A percentile compares a stretch with the other conserved stretches of the same genome.
phyloP scores from a whole-genome alignment of 116 monocot species.

The Zostera marina region DNA sequence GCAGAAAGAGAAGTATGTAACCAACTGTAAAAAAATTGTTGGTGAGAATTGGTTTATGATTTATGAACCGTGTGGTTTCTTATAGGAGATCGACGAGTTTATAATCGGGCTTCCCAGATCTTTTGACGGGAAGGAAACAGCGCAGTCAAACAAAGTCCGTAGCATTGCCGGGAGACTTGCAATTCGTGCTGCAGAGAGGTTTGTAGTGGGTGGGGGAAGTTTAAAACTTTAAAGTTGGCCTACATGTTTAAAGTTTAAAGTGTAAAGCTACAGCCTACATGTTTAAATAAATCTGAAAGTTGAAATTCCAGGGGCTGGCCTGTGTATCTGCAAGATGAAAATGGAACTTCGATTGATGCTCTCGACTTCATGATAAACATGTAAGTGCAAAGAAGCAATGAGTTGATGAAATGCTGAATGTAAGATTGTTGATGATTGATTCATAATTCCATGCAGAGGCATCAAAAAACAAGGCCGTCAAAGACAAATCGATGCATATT shows the following conservation, averaged over 20 bases:
- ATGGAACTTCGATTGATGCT: conserved; percentile 64
- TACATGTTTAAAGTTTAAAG: too few relatives aligned
- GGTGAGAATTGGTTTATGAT: background rate
- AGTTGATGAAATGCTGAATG: too few relatives aligned
- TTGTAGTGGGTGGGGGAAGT: too few relatives aligned
- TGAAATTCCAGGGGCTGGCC: conserved; percentile 46
- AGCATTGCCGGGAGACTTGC: conserved; percentile 79
- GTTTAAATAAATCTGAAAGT: background rate
- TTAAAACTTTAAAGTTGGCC: too few relatives aligned
- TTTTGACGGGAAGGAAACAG: conserved; percentile 54
- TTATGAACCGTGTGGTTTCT: background rate
- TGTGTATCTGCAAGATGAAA: conserved; percentile 75
- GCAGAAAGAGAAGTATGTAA: conserved; percentile 49
- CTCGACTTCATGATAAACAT: conserved; percentile 59
- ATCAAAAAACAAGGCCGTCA: conserved; percentile 37
- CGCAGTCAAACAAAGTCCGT: conserved; percentile 80
- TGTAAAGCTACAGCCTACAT: too few relatives aligned
- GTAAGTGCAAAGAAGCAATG: too few relatives aligned
- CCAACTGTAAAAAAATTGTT: too few relatives aligned
- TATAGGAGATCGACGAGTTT: conserved; percentile 87
- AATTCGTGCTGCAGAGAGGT: conserved; percentile 74
- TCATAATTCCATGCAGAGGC: too few relatives aligned
- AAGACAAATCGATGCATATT: conserved; percentile 51
- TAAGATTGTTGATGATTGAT: too few relatives aligned
- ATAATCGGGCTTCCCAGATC: conserved; percentile 68